A percentile compares a stretch with the other conserved stretches of the same genome.
phyloP scores from a whole-genome alignment of 2,329 filamentous ascomycete genomes.

The Dendryphion nanum region DNA sequence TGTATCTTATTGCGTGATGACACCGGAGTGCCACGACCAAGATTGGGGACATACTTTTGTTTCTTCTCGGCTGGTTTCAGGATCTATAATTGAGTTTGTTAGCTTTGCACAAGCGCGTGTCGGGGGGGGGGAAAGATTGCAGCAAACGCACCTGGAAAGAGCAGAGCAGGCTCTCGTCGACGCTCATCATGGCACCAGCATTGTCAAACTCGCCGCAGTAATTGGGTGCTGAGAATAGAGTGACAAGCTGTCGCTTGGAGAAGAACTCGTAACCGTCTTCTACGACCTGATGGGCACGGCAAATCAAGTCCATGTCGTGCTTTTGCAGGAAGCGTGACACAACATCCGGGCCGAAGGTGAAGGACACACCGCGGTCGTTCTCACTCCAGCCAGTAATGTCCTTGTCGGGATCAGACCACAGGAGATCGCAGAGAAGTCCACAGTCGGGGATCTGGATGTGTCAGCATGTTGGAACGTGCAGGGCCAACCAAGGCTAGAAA shows the following conservation, averaged over 20 bases:
- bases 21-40: constrained; percentile 68
- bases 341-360: constrained; percentile 96
- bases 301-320: constrained; percentile 99
- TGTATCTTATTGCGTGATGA: constrained; percentile 69
- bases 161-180: constrained; percentile 96
- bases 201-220: constrained; percentile 99
- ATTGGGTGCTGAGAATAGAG: constrained; percentile 96
- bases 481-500: constrained; percentile 21
- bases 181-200: constrained; percentile 99
- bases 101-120: constrained; percentile 11
- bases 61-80: constrained; percentile 99
- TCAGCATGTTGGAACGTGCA: constrained; percentile 38
- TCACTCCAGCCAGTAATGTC: constrained; percentile 99
- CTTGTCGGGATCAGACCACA: constrained; percentile 99
- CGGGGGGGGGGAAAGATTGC: not conserved
- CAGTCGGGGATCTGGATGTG: constrained; percentile 87
- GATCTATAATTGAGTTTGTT: constrained; percentile 59
- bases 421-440: constrained; percentile 91
- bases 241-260: constrained; percentile 95
- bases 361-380: constrained; percentile 97
- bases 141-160: constrained; percentile 91
- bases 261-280: constrained; percentile 99
- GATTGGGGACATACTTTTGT: constrained; percentile 95
- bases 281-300: constrained; percentile 96
- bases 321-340: constrained; percentile 97